Evolutionary conservation across 305 asterid species (phyloP), one percentile per base, ranked within the genome.

Genomic region (Fraxinus nigra): DNA sequence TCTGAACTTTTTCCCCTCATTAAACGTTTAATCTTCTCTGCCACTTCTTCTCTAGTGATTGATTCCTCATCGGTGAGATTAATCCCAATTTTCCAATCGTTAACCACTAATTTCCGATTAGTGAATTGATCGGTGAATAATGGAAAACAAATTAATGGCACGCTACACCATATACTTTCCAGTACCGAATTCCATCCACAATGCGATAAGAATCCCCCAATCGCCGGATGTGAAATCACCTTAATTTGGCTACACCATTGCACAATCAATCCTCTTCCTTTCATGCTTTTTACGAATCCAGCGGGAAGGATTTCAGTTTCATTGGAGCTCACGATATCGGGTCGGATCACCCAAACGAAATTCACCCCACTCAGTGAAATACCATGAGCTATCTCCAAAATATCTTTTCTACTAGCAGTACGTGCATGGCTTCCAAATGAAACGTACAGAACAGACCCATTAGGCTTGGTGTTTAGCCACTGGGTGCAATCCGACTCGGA

Each of bases 101-200:
- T 85, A 2, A 95, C 98, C 8, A 93, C 96, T 16, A 93, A 33
- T 72, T 95, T 95, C 0, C 97, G 87, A 48, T 94, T 95, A 0
- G 97, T 89, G 16, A 91, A 90, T 74, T 95, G 97, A 74, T 95
- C 98, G 0, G 94, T 91, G 26, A 90, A 82, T 78, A 94, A 63
- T 0, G 99, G 99, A 46, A 81, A 88, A 51, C 99, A 94, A 3
- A 95, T 82, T 56, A 94, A 61, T 0, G 99, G 97, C 13, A 91
- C 89, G 1, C 89, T 85, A 37, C 92, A 91, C 92, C 92, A 92
- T 56, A 93, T 89, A 16, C 98, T 95, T 26, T 93, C 99, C 76
- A 95, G 48, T 0, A 89, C 88, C 40, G 99, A 95, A 69, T 95
- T 95, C 98, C 99, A 95, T 30, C 99, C 97, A 32, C 95, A 91